phyloP scores from a whole-genome alignment of 169 alveolate genomes.

The Cryptosporidium baileyi region DNA sequence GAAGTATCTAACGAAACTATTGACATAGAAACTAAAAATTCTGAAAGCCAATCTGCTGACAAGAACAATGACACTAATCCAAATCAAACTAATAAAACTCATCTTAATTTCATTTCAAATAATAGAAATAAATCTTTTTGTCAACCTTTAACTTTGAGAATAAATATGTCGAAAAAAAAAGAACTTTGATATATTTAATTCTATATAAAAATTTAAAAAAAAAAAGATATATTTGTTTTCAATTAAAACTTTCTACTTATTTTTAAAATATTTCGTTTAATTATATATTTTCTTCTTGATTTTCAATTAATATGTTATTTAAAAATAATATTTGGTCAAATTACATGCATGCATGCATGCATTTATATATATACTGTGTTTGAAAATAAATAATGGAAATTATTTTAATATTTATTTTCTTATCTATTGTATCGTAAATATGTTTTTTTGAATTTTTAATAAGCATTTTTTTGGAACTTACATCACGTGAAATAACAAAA shows the following conservation, averaged over 20 bases:
- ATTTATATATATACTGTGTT: neutral
- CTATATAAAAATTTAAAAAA: no score
- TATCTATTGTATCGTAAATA: no score
- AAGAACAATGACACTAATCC: neutral
- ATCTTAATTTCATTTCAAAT: neutral
- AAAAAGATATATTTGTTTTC: neutral
- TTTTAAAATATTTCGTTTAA: neutral
- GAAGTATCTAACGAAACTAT: neutral
- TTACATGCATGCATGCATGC: neutral
- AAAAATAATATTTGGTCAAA: neutral
- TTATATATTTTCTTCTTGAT: neutral
- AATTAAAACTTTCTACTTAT: neutral
- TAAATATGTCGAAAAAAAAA: slow-evolving; percentile 44
- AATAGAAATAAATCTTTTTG: neutral
- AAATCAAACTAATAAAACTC: neutral
- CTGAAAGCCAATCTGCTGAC: no score
- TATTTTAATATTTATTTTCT: no score
- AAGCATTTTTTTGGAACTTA: no score
- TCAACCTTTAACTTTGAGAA: slow-evolving; percentile 44
- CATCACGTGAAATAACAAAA: no score
- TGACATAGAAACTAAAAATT: neutral
- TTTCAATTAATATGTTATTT: no score
- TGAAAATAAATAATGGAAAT: no score
- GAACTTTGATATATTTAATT: neutral
- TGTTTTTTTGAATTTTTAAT: no score